phyloP scores from a whole-genome alignment of 352 stramenopile species.

The Globisporangium apiculatum region DNA sequence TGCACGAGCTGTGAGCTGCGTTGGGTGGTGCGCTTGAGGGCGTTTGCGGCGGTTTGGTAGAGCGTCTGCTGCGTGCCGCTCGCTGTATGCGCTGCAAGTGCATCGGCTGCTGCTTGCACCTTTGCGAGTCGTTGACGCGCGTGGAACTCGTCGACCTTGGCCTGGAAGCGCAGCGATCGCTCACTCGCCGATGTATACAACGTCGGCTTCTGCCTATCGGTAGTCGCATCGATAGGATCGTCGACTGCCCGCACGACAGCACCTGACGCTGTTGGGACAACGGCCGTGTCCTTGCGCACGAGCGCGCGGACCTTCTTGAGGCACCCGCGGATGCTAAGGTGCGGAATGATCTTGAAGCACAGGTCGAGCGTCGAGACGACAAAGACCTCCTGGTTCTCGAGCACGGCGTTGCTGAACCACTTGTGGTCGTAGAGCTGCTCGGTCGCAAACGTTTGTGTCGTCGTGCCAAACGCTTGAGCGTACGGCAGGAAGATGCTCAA shows the following conservation, averaged over 20 bases:
- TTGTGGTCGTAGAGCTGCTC: constrained; percentile 11
- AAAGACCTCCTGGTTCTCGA: constrained; percentile 17
- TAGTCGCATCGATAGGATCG: too few relatives aligned
- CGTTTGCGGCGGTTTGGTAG: background rate
- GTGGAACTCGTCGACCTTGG: constrained; percentile 4
- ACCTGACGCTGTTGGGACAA: too few relatives aligned
- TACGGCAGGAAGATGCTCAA: constrained; percentile 15
- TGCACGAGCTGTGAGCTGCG: background rate
- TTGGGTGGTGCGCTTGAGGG: background rate
- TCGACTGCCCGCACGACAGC: too few relatives aligned
- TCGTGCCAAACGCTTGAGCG: constrained; percentile 4
- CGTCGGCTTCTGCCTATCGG: too few relatives aligned
- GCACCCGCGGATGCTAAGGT: constrained; percentile 14
- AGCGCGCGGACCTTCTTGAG: constrained; percentile 12
- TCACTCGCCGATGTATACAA: background rate
- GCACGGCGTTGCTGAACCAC: constrained; percentile 12
- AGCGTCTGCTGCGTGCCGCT: background rate
- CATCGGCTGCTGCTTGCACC: background rate
- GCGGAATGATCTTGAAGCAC: constrained; percentile 15
- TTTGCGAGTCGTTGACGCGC: constrained; percentile 4
- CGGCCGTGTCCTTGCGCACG: constrained; percentile 10
- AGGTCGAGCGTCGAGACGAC: constrained; percentile 14
- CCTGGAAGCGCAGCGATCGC: constrained; percentile 8
- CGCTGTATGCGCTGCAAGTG: background rate
- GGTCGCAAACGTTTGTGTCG: constrained; percentile 3